Evolutionary conservation across 192 early-diverging fungal species (phyloP).

Genomic region (Pilobolus umbonatus): DNA sequence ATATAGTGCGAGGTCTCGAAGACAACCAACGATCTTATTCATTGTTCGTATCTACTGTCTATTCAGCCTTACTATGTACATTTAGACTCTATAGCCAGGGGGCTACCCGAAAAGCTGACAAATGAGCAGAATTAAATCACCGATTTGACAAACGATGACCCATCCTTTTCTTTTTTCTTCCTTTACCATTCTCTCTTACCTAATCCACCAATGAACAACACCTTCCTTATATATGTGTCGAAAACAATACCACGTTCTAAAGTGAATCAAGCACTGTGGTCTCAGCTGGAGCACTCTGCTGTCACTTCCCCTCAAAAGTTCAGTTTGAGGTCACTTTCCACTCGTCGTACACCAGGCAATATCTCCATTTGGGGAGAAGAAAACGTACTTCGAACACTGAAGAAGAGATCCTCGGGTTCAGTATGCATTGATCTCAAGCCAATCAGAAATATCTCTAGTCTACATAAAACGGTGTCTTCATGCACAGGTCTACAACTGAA

Average conservation of each 20-base stretch:
- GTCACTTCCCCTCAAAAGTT: background rate
- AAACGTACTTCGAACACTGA: constrained; percentile 20
- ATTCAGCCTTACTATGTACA: no score
- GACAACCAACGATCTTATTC: no score
- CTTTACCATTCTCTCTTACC: background rate
- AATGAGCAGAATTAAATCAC: no score
- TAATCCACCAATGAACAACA: constrained; percentile 12
- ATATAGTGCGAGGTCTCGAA: no score
- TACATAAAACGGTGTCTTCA: constrained; percentile 11
- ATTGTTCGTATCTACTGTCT: no score
- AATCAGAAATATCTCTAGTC: constrained; percentile 11
- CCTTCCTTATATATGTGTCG: constrained; percentile 33
- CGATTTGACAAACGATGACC: no score
- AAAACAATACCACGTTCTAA: constrained; percentile 31
- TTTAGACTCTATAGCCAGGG: no score
- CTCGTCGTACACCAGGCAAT: background rate
- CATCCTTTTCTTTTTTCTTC: background rate
- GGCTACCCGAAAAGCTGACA: no score
- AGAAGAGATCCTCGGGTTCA: constrained; percentile 13
- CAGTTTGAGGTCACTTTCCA: constrained; percentile 4
- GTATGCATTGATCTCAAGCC: constrained; percentile 25
- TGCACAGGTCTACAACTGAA: background rate
- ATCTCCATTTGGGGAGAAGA: constrained; percentile 32
- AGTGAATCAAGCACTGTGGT: constrained; percentile 17
- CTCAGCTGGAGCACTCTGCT: constrained; percentile 14